Evolutionary conservation across 1,284 basidiomycete genomes (phyloP), one percentile per base, ranked within the genome.

Genomic region (Boletus smithii): DNA sequence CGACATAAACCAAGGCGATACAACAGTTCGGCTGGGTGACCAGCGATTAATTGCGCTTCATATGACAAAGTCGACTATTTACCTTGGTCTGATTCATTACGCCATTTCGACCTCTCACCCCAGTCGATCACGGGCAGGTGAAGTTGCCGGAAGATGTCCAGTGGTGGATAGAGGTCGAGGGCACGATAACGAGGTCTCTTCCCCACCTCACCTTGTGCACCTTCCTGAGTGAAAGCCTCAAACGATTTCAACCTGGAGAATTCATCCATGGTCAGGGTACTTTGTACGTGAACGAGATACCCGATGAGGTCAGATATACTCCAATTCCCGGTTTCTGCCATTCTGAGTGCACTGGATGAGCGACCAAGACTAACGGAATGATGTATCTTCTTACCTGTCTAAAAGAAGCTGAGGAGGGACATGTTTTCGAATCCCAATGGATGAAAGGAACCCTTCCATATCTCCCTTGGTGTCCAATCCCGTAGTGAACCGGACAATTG

Each of bases 371-470:
- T n/a, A 14, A 40, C 2, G 9, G 17, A 27, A 38, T 8, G 6
- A 3, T n/a, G n/a, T 27, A 11, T 26, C 11, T 7, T 16, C 51
- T 46, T 48, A 87, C 83, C 85, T 72, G 44, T 81, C 76, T 59
- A 91, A 91, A 8, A 92, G 76, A 4, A 92, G 70, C 60, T 93
- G 86, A 0, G 94, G 72, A 43, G 94, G 90, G 14, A 97, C 90
- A 55, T 95, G 92, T 56, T 84, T 87, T 16, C 91, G 79, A 13
- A 97, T 90, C 8, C 91, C 92, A 1, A 97, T 13, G 9, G 16
- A 32, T n/a, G 14, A n/a, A n/a, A 32, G 31, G 8, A 32, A n/a
- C n/a, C n/a, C 16, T 32, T 17, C 16, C n/a, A 32, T 9, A 16
- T 16, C 31, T 32, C 16, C n/a, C n/a, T 13, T n/a, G 16, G n/a